Base-by-base conservation (phyloP, 805 yeast genomes). In the Starmerella apis region DNA sequence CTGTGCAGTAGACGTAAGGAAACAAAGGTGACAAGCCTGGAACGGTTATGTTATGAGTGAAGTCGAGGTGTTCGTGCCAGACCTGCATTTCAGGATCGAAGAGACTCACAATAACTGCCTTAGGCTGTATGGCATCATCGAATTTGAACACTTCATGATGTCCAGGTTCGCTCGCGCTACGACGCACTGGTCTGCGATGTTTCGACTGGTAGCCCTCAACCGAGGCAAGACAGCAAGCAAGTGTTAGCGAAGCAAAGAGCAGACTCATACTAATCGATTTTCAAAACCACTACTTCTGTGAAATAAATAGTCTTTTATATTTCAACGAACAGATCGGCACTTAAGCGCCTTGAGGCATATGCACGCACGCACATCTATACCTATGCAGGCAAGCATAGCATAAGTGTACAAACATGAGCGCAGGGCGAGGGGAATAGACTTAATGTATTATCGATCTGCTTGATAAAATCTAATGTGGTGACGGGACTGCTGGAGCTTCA, bases 11-110 rank as follows among this genome's bases (percentile, higher is more conserved):
- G 46, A 80, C 68, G 19, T 69, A 59, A 30, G 83, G 81, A 68
- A 71, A 79, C 30, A 72, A 55, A 25, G 82, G 81, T 16, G 83
- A 77, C 48, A 80, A 67, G 43, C 85, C 84, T n/a, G 85, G 84
- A 42, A 80, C 61, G 24, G 81, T 70, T 57, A 79, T 68, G 64
- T 78, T 78, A 63, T 76, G 66, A 19, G 66, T 67, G 57, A 78
- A 72, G 51, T 74, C 71, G 57, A 72, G 63, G 16, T 70, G 66
- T 48, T 68, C 63, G 51, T 73, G 64, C 80, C 82, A 79, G 20
- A 77, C 76, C 35, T 66, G 71, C 57, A 71, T 65, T 61, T 79
- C 85, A 22, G 64, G 66, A 51, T 61, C 65, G 63, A 78, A 79
- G 78, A 78, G 73, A 57, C 78, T 75, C 53, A 79, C 66, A 54